phyloP scores from a whole-genome alignment of 768 basidiomycete species.

The Phylloporus sp. region DNA sequence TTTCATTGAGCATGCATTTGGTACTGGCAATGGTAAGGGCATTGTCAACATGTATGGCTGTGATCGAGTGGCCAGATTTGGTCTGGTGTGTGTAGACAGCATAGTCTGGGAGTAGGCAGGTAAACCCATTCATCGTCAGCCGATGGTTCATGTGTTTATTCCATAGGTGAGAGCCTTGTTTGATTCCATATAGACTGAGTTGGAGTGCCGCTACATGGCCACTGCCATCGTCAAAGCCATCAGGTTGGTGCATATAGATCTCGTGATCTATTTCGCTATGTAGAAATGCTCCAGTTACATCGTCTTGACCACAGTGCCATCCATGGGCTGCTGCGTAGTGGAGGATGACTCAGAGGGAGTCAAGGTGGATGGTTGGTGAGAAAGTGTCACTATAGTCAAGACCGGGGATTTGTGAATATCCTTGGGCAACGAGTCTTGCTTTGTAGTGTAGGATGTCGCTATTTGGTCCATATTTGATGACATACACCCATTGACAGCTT shows the following conservation, averaged over 20 bases:
- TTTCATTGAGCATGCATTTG: background rate
- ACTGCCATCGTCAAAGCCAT: constrained; percentile 29
- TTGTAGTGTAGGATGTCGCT: constrained; percentile 23
- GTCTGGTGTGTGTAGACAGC: background rate
- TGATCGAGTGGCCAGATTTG: background rate
- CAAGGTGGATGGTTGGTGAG: constrained; percentile 23
- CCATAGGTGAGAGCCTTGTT: constrained; percentile 35
- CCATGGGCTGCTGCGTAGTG: constrained; percentile 9
- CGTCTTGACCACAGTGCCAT: constrained; percentile 6
- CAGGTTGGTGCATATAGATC: constrained; percentile 40
- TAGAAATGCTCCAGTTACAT: constrained; percentile 7
- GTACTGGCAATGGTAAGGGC: background rate
- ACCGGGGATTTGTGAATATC: constrained; percentile 36
- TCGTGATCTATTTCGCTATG: constrained; percentile 21
- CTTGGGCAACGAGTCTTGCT: constrained; percentile 40
- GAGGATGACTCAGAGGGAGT: constrained; percentile 21
- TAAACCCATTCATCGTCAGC: background rate
- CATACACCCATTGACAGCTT: background rate
- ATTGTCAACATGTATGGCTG: constrained; percentile 2
- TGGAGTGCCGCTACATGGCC: constrained; percentile 21
- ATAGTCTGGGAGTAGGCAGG: background rate
- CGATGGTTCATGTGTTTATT: constrained; percentile 20
- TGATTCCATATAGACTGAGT: constrained; percentile 37
- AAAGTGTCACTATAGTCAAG: constrained; percentile 35
- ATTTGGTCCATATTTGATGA: background rate